Evolutionary conservation across 2,329 filamentous ascomycete genomes (phyloP).

Genomic region (Ceratocystis colombiana): DNA sequence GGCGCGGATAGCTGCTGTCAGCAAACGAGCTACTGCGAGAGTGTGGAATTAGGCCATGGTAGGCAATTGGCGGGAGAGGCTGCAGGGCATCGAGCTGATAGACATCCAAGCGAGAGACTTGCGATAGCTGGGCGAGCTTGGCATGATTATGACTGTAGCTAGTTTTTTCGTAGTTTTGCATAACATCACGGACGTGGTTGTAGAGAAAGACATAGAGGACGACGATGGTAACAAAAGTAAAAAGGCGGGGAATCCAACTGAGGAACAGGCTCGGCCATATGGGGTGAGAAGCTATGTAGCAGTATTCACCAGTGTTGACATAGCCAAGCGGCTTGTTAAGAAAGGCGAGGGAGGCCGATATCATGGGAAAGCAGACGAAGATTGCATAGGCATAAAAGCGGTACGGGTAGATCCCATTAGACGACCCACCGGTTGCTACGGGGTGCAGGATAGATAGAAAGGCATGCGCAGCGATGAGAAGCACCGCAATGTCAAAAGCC

Average conservation of each 20-base stretch:
- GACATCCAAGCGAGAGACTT: constrained; percentile 13
- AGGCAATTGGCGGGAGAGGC: constrained; percentile 31
- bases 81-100: constrained; percentile 27
- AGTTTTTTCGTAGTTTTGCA: constrained; percentile 23
- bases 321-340: constrained; percentile 46
- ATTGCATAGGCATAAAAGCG: constrained; percentile 48
- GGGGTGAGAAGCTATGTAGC: constrained; percentile 56
- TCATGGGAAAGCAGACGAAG: constrained; percentile 48
- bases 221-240: constrained; percentile 56
- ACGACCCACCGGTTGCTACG: constrained; percentile 34
- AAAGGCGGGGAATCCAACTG: constrained; percentile 63
- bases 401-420: constrained; percentile 59
- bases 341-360: constrained; percentile 55
- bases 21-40: constrained; percentile 26
- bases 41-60: constrained; percentile 32
- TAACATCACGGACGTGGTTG: constrained; percentile 44
- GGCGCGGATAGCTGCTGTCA: neutral
- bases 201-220: constrained; percentile 60
- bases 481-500: constrained; percentile 58
- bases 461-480: constrained; percentile 65
- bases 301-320: constrained; percentile 55
- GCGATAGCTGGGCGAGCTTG: constrained; percentile 17
- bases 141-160: constrained; percentile 16
- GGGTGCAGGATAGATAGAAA: constrained; percentile 60
- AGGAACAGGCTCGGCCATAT: constrained; percentile 60